Evolutionary conservation across 1,139 yeast genomes (phyloP).

Genomic region (Suhomyces guaymorum): DNA sequence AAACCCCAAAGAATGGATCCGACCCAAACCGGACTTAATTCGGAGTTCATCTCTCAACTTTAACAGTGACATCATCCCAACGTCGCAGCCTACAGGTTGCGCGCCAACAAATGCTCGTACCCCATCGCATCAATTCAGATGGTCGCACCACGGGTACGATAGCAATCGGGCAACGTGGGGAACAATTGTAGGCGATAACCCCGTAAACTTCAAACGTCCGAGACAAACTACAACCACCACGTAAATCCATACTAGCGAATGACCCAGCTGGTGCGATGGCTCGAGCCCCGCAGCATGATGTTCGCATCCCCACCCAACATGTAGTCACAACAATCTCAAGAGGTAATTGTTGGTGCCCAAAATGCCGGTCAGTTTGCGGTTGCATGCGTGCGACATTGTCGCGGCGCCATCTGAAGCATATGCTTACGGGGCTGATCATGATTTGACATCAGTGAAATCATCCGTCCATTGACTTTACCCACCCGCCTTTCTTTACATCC

Average conservation of each 20-base stretch:
- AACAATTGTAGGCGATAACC: too few relatives aligned
- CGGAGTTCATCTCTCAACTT: too few relatives aligned
- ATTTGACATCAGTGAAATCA: not conserved
- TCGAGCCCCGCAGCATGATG: not conserved
- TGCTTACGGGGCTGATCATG: conserved; percentile 10
- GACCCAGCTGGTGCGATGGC: not conserved
- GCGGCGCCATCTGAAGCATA: conserved; percentile 5
- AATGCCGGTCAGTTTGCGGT: conserved; percentile 3
- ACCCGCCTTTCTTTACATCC: not conserved
- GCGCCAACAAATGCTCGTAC: too few relatives aligned
- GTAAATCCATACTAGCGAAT: too few relatives aligned
- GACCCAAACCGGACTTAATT: too few relatives aligned
- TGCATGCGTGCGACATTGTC: conserved; percentile 11
- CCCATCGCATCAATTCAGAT: too few relatives aligned
- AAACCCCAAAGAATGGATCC: too few relatives aligned
- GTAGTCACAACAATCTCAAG: conserved; percentile 4
- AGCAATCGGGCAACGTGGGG: not conserved
- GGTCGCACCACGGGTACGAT: not conserved
- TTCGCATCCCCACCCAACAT: conserved; percentile 2
- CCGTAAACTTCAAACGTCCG: too few relatives aligned
- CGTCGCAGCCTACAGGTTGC: too few relatives aligned
- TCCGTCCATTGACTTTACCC: not conserved
- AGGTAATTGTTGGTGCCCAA: conserved; percentile 7
- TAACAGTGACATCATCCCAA: too few relatives aligned
- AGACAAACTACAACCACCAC: too few relatives aligned